These are phyloP conservation scores for Talaromyces sp. DNA, from an alignment of 2,329 filamentous ascomycete species.

Conservation along the genomic window DNA sequence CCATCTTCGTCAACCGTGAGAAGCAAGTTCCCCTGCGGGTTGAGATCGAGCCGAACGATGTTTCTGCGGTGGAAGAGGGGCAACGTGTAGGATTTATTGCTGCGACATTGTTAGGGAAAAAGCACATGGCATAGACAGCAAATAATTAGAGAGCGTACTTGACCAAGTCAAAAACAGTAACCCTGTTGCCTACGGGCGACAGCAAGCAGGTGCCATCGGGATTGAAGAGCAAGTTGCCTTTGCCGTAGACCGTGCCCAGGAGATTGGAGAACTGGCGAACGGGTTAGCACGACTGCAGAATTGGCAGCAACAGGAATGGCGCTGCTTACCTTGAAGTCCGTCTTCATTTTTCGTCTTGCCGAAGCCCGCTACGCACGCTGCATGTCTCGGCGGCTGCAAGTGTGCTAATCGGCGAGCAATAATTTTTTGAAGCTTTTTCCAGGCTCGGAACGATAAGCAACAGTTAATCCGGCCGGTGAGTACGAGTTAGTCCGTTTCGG, in stretches of 20 bases:
- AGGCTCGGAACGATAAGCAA: constrained; percentile 20
- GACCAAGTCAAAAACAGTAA: constrained; percentile 92
- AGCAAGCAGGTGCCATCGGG: constrained; percentile 93
- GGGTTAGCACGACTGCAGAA: constrained; percentile 8
- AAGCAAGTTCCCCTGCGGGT: constrained; percentile 84
- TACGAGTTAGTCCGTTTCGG: constrained; percentile 17
- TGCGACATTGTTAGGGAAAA: constrained; percentile 13
- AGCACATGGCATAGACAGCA: background rate
- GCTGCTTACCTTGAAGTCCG: constrained; percentile 80
- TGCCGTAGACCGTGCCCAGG: constrained; percentile 95
- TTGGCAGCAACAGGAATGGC: background rate
- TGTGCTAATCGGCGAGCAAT: background rate
- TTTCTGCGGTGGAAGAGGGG: constrained; percentile 84
- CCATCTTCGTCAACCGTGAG: constrained; percentile 93
- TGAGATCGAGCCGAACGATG: constrained; percentile 80
- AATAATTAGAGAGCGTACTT: constrained; percentile 55
- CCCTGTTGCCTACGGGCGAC: constrained; percentile 92
- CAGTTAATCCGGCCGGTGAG: constrained; percentile 20
- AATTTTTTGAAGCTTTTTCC: constrained; percentile 14
- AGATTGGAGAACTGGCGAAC: constrained; percentile 82
- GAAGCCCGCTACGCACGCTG: constrained; percentile 1
- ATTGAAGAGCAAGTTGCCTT: constrained; percentile 94
- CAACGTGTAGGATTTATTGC: constrained; percentile 50
- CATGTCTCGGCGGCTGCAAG: constrained; percentile 1
- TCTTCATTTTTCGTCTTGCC: constrained; percentile 69